Evolutionary conservation across 1,284 basidiomycete genomes (phyloP), one percentile per base, ranked within the genome.

Genomic region (Rhodotorula sp.): DNA sequence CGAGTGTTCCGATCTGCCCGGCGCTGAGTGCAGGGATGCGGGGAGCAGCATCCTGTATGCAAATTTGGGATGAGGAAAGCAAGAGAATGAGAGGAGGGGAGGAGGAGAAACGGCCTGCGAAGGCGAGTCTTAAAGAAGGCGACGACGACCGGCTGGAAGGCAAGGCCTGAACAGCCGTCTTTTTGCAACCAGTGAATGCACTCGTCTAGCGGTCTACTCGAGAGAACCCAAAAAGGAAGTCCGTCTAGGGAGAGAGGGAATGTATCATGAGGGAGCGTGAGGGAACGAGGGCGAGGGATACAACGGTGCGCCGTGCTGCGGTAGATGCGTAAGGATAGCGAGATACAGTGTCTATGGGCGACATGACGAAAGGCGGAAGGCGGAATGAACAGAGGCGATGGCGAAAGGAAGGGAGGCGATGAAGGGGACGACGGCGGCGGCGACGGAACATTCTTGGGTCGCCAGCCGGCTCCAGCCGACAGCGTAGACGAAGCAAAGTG

Each of bases 121-220:
- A 34, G 34, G 34, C 34, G 34, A 34, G 34, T 34, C 34, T 34
- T 10, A 10, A 34, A 10, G 34, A 34, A 10, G 34, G 34, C 34
- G 10, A 34, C 34, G 34, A 40, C 37, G 13, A 40, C 37, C 37
- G 37, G 37, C 7, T 40, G 37, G 13, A 40, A 10, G 48, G 51
- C 15, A 52, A 52, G 51, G 28, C 26, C n/a, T 52, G 51, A 28
- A 52, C 51, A 28, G 26, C 28, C 51, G 51, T 52, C 28, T 52
- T 52, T 40, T 40, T n/a, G 37, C 37, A 40, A 40, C 37, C 51
- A 52, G 7, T 5, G 26, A 52, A n/a, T 28, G 26, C 13, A 28
- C 9, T n/a, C 51, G 51, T 52, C 51, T 52, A 52, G 51, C 51
- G 51, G 51, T 52, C 51, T 52, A 52, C 51, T 52, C 51, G 26